Conservation (phyloP, 345 rosid genomes). For the Eucalyptus camaldulensis region DNA sequence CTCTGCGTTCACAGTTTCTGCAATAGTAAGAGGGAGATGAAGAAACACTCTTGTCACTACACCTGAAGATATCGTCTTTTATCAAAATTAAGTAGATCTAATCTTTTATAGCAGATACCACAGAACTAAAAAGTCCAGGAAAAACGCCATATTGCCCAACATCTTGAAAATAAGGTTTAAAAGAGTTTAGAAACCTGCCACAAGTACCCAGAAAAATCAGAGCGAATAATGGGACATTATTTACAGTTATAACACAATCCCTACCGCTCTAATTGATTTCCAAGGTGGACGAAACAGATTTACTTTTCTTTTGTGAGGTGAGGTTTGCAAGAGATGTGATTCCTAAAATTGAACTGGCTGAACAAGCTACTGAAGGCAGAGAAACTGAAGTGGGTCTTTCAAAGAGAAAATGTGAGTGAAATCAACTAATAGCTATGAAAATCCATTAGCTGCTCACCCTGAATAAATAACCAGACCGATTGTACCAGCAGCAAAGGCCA, state of each 20-base stretch:
- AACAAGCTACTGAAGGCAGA: background rate
- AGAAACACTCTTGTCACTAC: background rate
- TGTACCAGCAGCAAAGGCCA: constrained; percentile 62
- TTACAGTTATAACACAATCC: background rate
- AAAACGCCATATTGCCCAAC: background rate
- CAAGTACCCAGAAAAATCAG: background rate
- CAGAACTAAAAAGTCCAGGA: background rate
- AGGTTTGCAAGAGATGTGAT: background rate
- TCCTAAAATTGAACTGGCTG: background rate
- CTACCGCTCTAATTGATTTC: background rate
- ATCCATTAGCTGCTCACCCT: background rate
- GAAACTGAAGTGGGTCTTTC: background rate
- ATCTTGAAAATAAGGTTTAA: background rate
- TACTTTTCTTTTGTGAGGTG: background rate
- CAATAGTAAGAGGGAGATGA: background rate
- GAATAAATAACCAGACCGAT: no score
- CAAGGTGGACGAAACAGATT: accelerated
- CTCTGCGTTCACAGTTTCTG: background rate
- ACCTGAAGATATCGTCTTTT: background rate
- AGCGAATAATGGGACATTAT: background rate
- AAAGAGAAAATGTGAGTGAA: background rate
- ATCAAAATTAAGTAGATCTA: background rate
- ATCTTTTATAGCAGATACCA: background rate
- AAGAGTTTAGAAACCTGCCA: background rate
- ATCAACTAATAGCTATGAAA: background rate